Percentiles rank a stretch among this genome's conserved stretches.
phyloP scores from a whole-genome alignment of 1,284 basidiomycete species.

The Ustilago vetiveriae region DNA sequence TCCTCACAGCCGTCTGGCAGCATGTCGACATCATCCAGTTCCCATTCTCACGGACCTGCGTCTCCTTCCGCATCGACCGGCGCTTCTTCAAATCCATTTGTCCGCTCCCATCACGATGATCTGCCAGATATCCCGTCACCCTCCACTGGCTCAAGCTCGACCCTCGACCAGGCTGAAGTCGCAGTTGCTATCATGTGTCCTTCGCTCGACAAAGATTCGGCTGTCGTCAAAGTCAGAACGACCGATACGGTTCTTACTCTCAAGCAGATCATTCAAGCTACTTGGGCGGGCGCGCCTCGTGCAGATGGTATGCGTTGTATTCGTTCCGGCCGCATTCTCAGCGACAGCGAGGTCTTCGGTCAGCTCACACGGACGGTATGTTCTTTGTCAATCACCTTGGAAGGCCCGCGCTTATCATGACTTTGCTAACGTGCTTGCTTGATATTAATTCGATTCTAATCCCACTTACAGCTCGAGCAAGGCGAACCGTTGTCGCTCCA shows the following conservation, averaged over 20 bases:
- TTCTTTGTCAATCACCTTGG: too few relatives aligned
- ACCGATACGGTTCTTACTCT: conserved; percentile 28
- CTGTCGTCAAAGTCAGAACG: conserved; percentile 15
- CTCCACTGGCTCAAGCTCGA: conserved; percentile 4
- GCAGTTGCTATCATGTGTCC: conserved; percentile 47
- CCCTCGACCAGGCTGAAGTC: conserved; percentile 5
- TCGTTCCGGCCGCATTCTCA: conserved; percentile 48
- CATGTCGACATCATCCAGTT: conserved; percentile 20
- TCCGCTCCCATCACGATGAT: conserved; percentile 26
- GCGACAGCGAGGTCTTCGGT: conserved; percentile 32
- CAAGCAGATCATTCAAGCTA: conserved; percentile 44
- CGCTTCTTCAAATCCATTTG: conserved; percentile 24
- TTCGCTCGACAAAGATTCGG: conserved; percentile 42
- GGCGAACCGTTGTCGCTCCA: conserved; percentile 52
- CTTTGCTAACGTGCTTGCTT: neutral
- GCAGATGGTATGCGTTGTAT: conserved; percentile 60
- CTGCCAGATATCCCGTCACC: too few relatives aligned
- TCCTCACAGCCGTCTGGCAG: conserved; percentile 9
- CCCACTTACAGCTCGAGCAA: conserved; percentile 23
- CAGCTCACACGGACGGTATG: conserved; percentile 31
- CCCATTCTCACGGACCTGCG: conserved; percentile 17
- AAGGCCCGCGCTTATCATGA: too few relatives aligned
- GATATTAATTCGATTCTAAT: neutral
- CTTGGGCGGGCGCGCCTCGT: conserved; percentile 49
- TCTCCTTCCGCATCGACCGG: conserved; percentile 30